Percentiles rank a stretch among this genome's conserved stretches.
Conservation (phyloP, 208 protist genomes). For the Crithidia expoeki region DNA sequence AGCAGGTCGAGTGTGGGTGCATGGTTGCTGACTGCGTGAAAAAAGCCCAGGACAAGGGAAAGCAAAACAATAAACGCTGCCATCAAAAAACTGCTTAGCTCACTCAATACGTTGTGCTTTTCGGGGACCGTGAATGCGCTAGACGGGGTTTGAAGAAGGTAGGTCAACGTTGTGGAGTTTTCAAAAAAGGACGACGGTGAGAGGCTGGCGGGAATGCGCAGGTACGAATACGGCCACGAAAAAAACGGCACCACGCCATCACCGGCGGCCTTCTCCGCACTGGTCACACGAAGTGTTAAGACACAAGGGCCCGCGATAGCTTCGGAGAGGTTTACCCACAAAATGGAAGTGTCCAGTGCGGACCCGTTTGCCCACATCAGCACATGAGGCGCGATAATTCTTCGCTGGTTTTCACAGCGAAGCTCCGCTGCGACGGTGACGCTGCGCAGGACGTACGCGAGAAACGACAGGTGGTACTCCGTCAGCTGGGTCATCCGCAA, state of each 20-base stretch:
- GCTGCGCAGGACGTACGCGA: conserved; percentile 31
- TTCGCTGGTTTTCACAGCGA: conserved; percentile 2
- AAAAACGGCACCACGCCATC: conserved; percentile 7
- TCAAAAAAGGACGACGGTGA: conserved; percentile 21
- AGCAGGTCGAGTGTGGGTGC: conserved; percentile 17
- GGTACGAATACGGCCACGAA: conserved; percentile 32
- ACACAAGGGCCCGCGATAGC: conserved; percentile 14
- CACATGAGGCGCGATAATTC: neutral
- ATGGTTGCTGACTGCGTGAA: neutral
- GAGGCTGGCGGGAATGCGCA: conserved; percentile 6
- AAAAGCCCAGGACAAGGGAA: neutral
- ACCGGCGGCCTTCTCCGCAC: conserved; percentile 3
- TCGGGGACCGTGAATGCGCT: neutral
- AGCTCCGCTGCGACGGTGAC: conserved; percentile 28
- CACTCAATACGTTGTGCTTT: conserved; percentile 16
- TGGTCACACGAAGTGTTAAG: conserved; percentile 19
- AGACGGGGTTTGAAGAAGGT: conserved; percentile 12
- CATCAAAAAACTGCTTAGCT: conserved; percentile 24
- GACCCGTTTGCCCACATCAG: conserved; percentile 24
- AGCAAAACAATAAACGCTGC: conserved; percentile 8
- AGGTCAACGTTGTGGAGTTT: conserved; percentile 9
- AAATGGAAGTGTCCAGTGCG: conserved; percentile 14
- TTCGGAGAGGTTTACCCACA: conserved; percentile 21
- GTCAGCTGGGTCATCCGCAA: conserved; percentile 22
- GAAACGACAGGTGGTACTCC: conserved; percentile 29